Base-by-base conservation (phyloP, 441 rosid genomes). In the Bruguiera hainesii region DNA sequence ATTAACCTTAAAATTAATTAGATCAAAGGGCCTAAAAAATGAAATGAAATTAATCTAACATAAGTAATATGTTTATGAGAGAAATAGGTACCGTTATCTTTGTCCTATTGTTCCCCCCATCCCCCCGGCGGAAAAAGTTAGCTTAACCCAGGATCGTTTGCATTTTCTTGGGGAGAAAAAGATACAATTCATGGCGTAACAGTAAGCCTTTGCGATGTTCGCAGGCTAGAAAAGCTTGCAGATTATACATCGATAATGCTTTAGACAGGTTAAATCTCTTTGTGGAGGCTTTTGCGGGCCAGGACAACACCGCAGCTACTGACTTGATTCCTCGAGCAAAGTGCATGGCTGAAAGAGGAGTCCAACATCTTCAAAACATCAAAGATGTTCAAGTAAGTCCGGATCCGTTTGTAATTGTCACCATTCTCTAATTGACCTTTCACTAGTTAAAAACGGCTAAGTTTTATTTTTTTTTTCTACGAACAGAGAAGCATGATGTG, bases 211-310 rank as follows among this genome's bases (percentile, higher is more conserved):
- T 42, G 18, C 3, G 11, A 29, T 52, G 9, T 33, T 16, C 68
- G 53, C 88, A 91, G 97, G 73, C 80, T 42, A 74, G 69, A n/a
- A 78, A 75, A 21, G 57, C 66, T 19, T 78, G 89, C 71, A 77
- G 71, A 56, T 60, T 75, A 60, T 91, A 89, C 31, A 75, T 79
- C 52, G 91, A 85, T 75, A 91, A 85, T 76, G 83, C 89, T 56
- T 72, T 81, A 4, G 80, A 80, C 66, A 86, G 94, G 72, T 65
- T 89, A 70, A 74, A 85, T 52, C 65, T 86, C 74, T 80, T 86
- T 20, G 74, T 73, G 18, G 78, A 84, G 50, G 84, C 87, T 59
- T 78, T 91, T 49, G 65, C 74, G 51, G 83, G 89, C 56, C 75
- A 81, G 68, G 85, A 84, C 56, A 80, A 75, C 26, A 65, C 78